Evolutionary conservation across 148 eudicot genomes (phyloP), one percentile per base, ranked within the genome.

Genomic region (Camellia lanceoleosa): DNA sequence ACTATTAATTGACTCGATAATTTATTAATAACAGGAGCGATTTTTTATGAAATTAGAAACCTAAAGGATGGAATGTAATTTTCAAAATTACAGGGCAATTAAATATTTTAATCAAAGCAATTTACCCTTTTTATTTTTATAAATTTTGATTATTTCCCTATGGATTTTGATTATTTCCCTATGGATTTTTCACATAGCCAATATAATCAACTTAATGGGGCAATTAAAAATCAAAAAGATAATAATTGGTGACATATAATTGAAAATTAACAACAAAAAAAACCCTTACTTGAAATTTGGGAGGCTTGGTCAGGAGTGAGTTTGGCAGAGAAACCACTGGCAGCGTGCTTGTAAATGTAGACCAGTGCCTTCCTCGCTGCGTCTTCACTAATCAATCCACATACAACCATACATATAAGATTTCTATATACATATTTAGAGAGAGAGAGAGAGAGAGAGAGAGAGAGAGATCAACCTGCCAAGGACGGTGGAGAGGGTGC

Each of bases 271-370:
- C 9, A 73, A 60, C 30, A 23, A 23, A 0, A 23, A 23, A 13
- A 68, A 67, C 58, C 3, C 87, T 54, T 83, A 89, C 92, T 81
- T 74, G 85, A 52, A 20, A 89, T 80, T 83, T 86, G 68, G 0
- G 87, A 79, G 30, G 83, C 90, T 77, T 89, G 92, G 65, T 80
- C 86, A n/a, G 89, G 86, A 60, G 90, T 89, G 51, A 89, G 83
- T 82, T 89, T 89, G 73, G 92, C 92, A 5, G 92, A 86, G 85
- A 89, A 89, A 42, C 92, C 92, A 68, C 89, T 87, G 4, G 92
- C 89, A 44, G 92, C 92, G 49, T 68, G 86, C 85, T 88, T 89
- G 92, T 89, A 89, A 69, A 80, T 80, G 62, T 87, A 87, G 55
- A 89, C 23, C 80, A 89, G 75, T 2, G 90, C 85, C 13, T 69